Evolutionary conservation across 208 protist genomes (phyloP).

Genomic region (Leishmania aethiopica): DNA sequence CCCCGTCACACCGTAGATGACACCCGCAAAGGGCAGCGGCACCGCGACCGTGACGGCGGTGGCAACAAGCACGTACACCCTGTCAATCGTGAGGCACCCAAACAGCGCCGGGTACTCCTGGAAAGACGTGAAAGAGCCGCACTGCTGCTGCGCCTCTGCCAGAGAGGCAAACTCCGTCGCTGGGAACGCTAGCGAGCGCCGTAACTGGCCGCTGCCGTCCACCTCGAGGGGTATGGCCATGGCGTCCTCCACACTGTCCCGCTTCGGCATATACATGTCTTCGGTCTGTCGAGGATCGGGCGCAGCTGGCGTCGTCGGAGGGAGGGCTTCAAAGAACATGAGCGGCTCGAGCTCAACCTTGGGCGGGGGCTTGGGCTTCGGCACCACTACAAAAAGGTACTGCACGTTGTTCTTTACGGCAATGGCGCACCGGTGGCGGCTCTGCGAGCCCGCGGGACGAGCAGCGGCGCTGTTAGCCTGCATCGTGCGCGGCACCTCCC

Average conservation of each 20-base stretch:
- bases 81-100: slow-evolving; percentile 73
- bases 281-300: slow-evolving; percentile 15
- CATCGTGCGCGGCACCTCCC: slow-evolving; percentile 1
- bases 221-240: slow-evolving; percentile 54
- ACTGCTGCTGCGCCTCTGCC: slow-evolving; percentile 42
- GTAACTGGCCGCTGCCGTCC: slow-evolving; percentile 55
- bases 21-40: slow-evolving; percentile 52
- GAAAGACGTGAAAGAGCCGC: slow-evolving; percentile 68
- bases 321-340: slow-evolving; percentile 70
- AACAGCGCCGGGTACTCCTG: slow-evolving; percentile 74
- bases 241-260: slow-evolving; percentile 38
- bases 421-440: slow-evolving; percentile 59
- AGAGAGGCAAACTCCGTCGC: slow-evolving; percentile 68
- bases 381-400: slow-evolving; percentile 69
- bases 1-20: slow-evolving; percentile 58
- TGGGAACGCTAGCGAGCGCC: slow-evolving; percentile 47
- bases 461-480: background rate
- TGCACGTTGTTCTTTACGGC: slow-evolving; percentile 45
- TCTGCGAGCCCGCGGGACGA: background rate
- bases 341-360: slow-evolving; percentile 52
- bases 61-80: slow-evolving; percentile 83
- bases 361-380: slow-evolving; percentile 35
- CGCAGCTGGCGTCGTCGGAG: slow-evolving; percentile 3
- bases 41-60: slow-evolving; percentile 39
- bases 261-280: slow-evolving; percentile 29